A percentile compares a stretch with the other conserved stretches of the same genome.
phyloP scores from a whole-genome alignment of 2,329 filamentous ascomycete genomes.

The Zymoseptoria passerinii region DNA sequence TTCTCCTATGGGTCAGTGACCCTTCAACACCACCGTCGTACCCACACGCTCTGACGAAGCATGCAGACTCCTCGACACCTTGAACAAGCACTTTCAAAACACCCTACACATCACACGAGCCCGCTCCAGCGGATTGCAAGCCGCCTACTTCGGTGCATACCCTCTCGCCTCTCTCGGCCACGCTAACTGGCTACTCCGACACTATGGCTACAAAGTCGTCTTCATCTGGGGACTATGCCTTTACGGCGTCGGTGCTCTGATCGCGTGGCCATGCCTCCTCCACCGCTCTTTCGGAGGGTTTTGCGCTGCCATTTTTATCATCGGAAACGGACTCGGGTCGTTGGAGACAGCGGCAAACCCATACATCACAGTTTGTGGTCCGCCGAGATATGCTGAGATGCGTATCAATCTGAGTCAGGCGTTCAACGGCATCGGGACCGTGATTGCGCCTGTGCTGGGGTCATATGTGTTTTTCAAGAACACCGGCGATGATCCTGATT shows the following conservation, averaged over 20 bases:
- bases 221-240: conserved; percentile 47
- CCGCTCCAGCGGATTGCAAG: conserved; percentile 40
- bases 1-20: conserved; percentile 44
- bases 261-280: conserved; percentile 52
- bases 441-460: conserved; percentile 51
- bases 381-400: conserved; percentile 51
- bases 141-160: conserved; percentile 44
- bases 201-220: conserved; percentile 40
- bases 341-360: conserved; percentile 54
- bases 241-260: conserved; percentile 48
- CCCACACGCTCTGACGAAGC: background rate
- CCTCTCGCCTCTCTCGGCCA: conserved; percentile 42
- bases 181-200: conserved; percentile 41
- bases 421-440: conserved; percentile 51
- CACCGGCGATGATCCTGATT: conserved; percentile 41
- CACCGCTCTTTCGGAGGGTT: conserved; percentile 51
- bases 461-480: conserved; percentile 55
- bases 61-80: conserved; percentile 43
- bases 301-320: conserved; percentile 51
- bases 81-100: conserved; percentile 43
- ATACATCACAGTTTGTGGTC: conserved; percentile 47
- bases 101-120: conserved; percentile 37
- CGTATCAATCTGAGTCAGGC: conserved; percentile 52
- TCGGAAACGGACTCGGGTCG: conserved; percentile 45
- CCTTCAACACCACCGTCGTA: background rate